Evolutionary conservation across 2,329 filamentous ascomycete species (phyloP), one percentile per base, ranked within the genome.

Genomic region (Pseudopyricularia cyperi): DNA sequence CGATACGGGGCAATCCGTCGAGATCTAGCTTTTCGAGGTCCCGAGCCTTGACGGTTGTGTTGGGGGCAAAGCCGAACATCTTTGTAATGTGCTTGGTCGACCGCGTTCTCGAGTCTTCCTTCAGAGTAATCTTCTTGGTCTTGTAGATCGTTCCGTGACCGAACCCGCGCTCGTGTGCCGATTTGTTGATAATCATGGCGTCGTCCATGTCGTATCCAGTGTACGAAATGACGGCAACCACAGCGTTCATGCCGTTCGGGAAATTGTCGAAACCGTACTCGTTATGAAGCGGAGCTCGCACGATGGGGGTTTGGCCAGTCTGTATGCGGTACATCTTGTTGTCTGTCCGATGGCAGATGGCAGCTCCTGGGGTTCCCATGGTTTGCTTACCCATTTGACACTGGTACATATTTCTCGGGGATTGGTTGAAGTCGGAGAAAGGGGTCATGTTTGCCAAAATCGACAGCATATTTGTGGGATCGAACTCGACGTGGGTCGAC

Each of bases 151-250:
- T 94, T 52, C 93, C 93, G 62, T 97, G 83, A 35, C 89, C 91
- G 62, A 98, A 97, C 14, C 93, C 93, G 59, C 93, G 83, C 68
- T 98, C 93, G 67, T 96, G 89, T 3, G 91, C 83, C 19, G 89
- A 95, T 67, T 97, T 97, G 75, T 97, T 97, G 65, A 98, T 76
- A 64, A 98, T 97, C 91, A 97, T 97, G 65, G 93, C 93, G 71
- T 98, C 93, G 75, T 98, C 93, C 93, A 98, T 98, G 76, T 98
- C 93, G 70, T 97, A 98, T 50, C 91, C 93, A 2, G 91, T 97
- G 68, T 98, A 98, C 0, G 91, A 96, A 57, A 98, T 95, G 66
- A 98, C 94, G 54, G 93, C 93, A 54, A 98, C 93, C 37, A 97
- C 83, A 8, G 89, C 89, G 62, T 98, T 98, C 62, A 82, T 90